Evolutionary conservation across 257 asterid species (phyloP), one percentile per base, ranked within the genome.

Genomic region (Ballota nigra): DNA sequence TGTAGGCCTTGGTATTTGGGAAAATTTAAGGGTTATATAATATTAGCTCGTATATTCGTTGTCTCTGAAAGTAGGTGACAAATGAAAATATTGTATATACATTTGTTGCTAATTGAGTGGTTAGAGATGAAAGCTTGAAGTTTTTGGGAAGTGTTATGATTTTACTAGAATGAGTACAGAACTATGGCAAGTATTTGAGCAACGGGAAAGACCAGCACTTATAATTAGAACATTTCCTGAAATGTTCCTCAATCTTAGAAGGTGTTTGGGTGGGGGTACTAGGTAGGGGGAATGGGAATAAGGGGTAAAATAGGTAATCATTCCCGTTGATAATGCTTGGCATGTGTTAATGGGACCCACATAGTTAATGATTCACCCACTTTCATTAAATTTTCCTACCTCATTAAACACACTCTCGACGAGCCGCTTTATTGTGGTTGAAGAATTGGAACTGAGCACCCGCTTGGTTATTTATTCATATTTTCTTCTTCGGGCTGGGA

Each of bases 141-240:
- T 19, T 36, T 23, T 56, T 52, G 43, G 22, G 18, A 53, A 52
- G 20, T 66, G 34, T 18, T 56, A 28, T 59, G 40, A 18, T 34
- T 49, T 58, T 67, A 31, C 69, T 43, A 19, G 55, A 57, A 74
- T 57, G 78, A 41, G n/a, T 20, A 56, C 59, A 63, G n/a, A 59
- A 31, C 22, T 24, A 22, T 64, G 16, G 60, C 10, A 23, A 47
- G 34, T 68, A 34, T 60, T 28, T 66, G 67, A 63, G 23, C 51
- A 68, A 51, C 3, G 4, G 23, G 59, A 60, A 68, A 28, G 24
- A 26, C 10, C 12, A 75, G 38, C 51, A 33, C 41, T 6, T 40
- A 58, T 68, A 41, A 43, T 26, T 66, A 12, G 16, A 52, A 11
- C 20, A 19, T 15, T 34, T 23, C 47, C n/a, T 28, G 38, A 58